Percentiles rank a stretch among this genome's conserved stretches.
phyloP scores from a whole-genome alignment of 495 filamentous ascomycete species.

The Darksidea phi region DNA sequence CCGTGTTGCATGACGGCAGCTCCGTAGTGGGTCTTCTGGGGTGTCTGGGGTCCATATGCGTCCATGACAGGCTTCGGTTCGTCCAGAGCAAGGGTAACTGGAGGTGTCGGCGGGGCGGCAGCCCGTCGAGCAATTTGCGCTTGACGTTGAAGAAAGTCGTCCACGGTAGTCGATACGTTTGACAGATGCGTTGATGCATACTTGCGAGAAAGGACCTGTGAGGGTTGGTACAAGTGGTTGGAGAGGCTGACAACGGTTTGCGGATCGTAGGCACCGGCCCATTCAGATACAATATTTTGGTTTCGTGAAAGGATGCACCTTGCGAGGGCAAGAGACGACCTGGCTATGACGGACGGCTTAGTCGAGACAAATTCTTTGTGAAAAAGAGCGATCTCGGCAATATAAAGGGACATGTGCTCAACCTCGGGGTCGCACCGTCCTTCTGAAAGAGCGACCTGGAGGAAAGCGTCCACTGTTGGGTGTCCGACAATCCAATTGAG shows the following conservation, averaged over 20 bases:
- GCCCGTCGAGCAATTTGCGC: conserved; percentile 64
- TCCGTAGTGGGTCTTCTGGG: conserved; percentile 72
- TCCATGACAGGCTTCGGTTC: conserved; percentile 46
- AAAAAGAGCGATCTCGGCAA: conserved; percentile 91
- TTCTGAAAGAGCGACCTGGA: conserved; percentile 69
- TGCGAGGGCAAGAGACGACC: conserved; percentile 80
- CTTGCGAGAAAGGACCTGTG: conserved; percentile 80
- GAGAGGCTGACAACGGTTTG: conserved; percentile 77
- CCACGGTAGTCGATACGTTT: conserved; percentile 74
- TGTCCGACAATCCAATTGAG: conserved; percentile 94
- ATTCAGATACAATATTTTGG: conserved; percentile 70
- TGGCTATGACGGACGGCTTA: conserved; percentile 84
- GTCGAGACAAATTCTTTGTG: conserved; percentile 93
- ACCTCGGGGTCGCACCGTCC: conserved; percentile 71
- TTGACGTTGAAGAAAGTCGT: conserved; percentile 83
- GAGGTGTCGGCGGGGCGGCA: conserved; percentile 65
- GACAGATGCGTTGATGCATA: conserved; percentile 81
- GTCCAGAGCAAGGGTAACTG: conserved; percentile 54
- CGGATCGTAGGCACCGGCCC: conserved; percentile 78
- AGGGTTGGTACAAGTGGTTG: conserved; percentile 83
- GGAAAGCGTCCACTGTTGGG: conserved; percentile 90
- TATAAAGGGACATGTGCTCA: conserved; percentile 90
- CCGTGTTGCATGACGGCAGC: conserved; percentile 65
- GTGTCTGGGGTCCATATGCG: conserved; percentile 66
- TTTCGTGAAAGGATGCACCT: conserved; percentile 80